phyloP scores from a whole-genome alignment of 768 basidiomycete species.

The Leccinum truebloodii region DNA sequence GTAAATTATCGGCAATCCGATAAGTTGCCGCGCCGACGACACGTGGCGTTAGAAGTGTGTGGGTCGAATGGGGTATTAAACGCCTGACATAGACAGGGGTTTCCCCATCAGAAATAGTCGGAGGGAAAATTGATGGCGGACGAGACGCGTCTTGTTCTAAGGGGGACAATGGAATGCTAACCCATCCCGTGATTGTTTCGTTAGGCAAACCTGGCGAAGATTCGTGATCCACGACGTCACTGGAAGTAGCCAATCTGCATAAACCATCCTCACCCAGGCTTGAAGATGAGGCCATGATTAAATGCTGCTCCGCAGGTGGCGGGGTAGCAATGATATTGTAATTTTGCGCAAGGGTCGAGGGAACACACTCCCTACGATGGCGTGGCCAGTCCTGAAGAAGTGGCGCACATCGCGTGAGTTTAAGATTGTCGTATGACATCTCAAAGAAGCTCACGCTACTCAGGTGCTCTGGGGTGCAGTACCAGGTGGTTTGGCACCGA shows the following conservation, averaged over 20 bases:
- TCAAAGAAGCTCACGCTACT: constrained; percentile 49
- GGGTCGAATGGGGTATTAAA: neutral
- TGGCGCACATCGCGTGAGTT: constrained; percentile 9
- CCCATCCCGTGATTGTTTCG: neutral
- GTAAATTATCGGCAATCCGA: too few relatives aligned
- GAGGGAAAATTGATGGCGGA: neutral
- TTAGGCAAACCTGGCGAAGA: too few relatives aligned
- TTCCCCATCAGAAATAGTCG: neutral
- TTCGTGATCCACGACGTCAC: too few relatives aligned
- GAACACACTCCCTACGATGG: constrained; percentile 70
- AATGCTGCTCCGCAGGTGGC: constrained; percentile 68
- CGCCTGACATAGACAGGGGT: too few relatives aligned
- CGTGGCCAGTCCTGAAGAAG: constrained; percentile 71
- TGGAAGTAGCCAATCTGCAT: too few relatives aligned
- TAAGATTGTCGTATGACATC: constrained; percentile 21
- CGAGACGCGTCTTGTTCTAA: neutral
- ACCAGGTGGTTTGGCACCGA: constrained; percentile 81
- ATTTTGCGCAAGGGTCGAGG: constrained; percentile 47
- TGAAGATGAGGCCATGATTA: constrained; percentile 52
- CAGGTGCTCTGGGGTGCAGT: constrained; percentile 78
- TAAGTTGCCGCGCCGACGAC: neutral
- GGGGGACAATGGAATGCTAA: neutral
- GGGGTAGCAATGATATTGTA: constrained; percentile 75
- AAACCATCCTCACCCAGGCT: too few relatives aligned
- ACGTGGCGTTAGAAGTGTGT: neutral